Evolutionary conservation across 495 filamentous ascomycete species (phyloP), one percentile per base, ranked within the genome.

Genomic region (Penicillium longicatenatum): DNA sequence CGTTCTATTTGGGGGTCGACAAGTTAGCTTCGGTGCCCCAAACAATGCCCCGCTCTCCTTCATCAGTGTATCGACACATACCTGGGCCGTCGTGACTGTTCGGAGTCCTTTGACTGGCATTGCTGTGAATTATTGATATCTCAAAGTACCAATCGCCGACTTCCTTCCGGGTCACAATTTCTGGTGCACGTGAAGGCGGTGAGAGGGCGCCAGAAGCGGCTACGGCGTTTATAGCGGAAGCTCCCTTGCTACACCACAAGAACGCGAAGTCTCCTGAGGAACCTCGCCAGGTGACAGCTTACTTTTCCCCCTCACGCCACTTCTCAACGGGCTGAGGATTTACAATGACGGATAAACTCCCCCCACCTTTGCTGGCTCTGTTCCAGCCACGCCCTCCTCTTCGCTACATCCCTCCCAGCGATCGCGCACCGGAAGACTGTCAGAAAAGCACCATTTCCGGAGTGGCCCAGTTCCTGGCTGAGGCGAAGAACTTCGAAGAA

Each of bases 361-460:
- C 93, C 49, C 90, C 90, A 48, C 93, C 93, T 60, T 85, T 98
- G 31, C 84, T 97, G 65, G 89, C 89, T 62, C 91, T 98, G 55
- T 98, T 98, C 76, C 89, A 92, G 66, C 90, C 94, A 58, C 89
- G 94, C 30, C 94, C 95, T 48, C 87, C 93, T 50, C 79, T 98
- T 60, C 89, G 92, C 72, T 98, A 89, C 80, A 84, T 97, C 46
- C 87, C 90, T 45, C 91, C 92, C 7, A 79, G 76, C 64, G 93
- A 97, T 71, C 83, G 89, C 66, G 82, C 93, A 26, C 90, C 93
- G 33, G 91, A 96, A 70, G 84, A 92, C 61, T 86, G 89, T 61
- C 83, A 82, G 67, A 77, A 82, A 54, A 84, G 86, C 52, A 72
- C 79, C 39, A 86, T 98, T 55, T 71, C 71, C 14, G 91, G 90